phyloP scores from a whole-genome alignment of 768 basidiomycete genomes.

The Cystobasidium onofrii region DNA sequence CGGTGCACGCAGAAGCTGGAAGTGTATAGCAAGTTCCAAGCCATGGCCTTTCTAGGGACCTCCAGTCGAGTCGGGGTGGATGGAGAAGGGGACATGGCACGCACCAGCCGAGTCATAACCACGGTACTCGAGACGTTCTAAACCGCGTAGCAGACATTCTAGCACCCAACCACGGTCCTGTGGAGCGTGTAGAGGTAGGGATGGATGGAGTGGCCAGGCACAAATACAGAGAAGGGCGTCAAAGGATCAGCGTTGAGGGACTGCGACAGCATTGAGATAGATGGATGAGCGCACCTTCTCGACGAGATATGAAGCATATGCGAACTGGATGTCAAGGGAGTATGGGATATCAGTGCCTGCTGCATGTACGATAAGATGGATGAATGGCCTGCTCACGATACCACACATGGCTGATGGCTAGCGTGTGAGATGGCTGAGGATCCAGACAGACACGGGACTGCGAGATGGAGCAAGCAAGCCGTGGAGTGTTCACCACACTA shows the following conservation, averaged over 20 bases:
- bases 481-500: too few relatives aligned
- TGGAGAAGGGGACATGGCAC: slow-evolving; percentile 27
- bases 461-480: background rate
- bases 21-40: too few relatives aligned
- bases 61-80: too few relatives aligned
- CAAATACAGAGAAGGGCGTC: background rate
- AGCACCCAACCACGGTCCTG: slow-evolving; percentile 84
- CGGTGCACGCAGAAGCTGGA: too few relatives aligned
- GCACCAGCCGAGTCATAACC: slow-evolving; percentile 85
- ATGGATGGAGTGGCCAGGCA: background rate
- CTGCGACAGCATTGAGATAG: background rate
- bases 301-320: slow-evolving; percentile 85
- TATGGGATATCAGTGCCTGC: background rate
- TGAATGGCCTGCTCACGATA: slow-evolving; percentile 22
- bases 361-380: background rate
- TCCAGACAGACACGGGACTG: background rate
- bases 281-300: slow-evolving; percentile 64
- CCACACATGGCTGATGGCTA: slow-evolving; percentile 25
- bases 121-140: slow-evolving; percentile 92
- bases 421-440: background rate
- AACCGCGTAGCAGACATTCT: slow-evolving; percentile 80
- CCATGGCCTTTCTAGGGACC: too few relatives aligned
- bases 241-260: slow-evolving; percentile 1
- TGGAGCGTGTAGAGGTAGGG: background rate
- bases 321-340: slow-evolving; percentile 53